These are phyloP conservation scores for Plasmodium coatneyi DNA, from an alignment of 169 alveolate genomes.

Conservation along the genomic window DNA sequence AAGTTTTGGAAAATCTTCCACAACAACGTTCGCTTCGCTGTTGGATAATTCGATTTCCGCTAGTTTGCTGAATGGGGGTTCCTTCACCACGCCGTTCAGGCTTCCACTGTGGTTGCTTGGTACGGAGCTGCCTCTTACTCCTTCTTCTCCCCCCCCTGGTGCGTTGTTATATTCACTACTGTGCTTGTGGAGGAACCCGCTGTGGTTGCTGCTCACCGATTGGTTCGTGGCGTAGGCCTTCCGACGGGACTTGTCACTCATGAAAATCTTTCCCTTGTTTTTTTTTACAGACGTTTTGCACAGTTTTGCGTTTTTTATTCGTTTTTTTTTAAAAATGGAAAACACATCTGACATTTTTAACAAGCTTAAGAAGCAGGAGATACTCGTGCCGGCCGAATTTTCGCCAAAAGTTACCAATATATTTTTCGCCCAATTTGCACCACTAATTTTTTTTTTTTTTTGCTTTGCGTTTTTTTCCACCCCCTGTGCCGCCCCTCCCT, in stretches of 20 bases:
- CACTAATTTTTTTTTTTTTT: background rate
- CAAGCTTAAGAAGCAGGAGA: background rate
- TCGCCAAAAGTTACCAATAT: background rate
- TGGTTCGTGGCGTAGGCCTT: constrained; percentile 37
- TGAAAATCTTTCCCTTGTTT: constrained; percentile 14
- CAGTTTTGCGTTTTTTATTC: constrained; percentile 39
- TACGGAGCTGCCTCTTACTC: background rate
- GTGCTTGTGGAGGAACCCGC: background rate
- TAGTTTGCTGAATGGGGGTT: background rate
- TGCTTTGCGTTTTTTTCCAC: background rate
- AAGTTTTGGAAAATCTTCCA: constrained; percentile 40
- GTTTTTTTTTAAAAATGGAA: constrained; percentile 58
- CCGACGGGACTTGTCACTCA: constrained; percentile 60
- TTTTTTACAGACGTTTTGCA: constrained; percentile 25
- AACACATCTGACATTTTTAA: constrained; percentile 73
- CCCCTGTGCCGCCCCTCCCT: background rate
- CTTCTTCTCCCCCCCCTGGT: background rate
- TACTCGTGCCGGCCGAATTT: background rate
- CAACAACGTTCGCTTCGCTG: constrained; percentile 37
- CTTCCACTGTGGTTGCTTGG: background rate
- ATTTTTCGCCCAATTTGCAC: background rate
- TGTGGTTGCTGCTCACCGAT: background rate
- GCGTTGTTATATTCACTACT: background rate
- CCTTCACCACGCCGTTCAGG: background rate
- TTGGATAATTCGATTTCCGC: background rate